Evolutionary conservation across 2,329 filamentous ascomycete species (phyloP).

Genomic region (Diaporthe humulicola): DNA sequence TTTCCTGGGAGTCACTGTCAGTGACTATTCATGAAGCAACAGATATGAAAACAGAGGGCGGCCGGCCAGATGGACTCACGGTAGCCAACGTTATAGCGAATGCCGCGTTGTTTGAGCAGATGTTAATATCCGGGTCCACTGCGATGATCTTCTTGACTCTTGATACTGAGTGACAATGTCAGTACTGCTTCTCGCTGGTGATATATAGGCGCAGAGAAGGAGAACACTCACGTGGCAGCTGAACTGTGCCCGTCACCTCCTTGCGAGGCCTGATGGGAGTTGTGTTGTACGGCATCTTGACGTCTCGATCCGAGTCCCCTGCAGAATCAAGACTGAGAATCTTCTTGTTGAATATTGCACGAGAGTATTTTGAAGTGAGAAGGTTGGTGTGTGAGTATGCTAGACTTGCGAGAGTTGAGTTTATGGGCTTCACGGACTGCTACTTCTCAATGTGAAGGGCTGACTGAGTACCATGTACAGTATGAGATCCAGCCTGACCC

Average conservation of each 20-base stretch:
- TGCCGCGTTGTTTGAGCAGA: slow-evolving; percentile 93
- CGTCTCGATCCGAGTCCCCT: not conserved
- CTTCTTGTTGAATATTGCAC: not conserved
- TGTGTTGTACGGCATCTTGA: slow-evolving; percentile 89
- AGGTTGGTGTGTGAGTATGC: not conserved
- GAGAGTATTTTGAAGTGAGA: not conserved
- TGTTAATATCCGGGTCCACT: slow-evolving; percentile 85
- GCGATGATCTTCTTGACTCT: slow-evolving; percentile 96
- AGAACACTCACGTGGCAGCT: slow-evolving; percentile 80
- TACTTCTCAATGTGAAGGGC: not conserved
- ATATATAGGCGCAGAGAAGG: too few relatives aligned
- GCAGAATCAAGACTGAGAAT: not conserved
- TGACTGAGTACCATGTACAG: not conserved
- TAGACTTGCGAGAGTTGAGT: not conserved
- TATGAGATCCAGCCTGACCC: not conserved
- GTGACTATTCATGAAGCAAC: not conserved
- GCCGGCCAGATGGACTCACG: slow-evolving; percentile 57
- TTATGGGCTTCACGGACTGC: not conserved
- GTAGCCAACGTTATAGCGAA: slow-evolving; percentile 95
- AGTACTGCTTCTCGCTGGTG: not conserved
- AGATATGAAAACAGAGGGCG: not conserved
- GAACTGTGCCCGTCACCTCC: slow-evolving; percentile 86
- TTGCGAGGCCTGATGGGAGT: slow-evolving; percentile 83
- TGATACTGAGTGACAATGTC: slow-evolving; percentile 74
- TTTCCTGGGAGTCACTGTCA: slow-evolving; percentile 70